Conservation (phyloP, 768 basidiomycete genomes). For the Phlegmacium glaucopus region DNA sequence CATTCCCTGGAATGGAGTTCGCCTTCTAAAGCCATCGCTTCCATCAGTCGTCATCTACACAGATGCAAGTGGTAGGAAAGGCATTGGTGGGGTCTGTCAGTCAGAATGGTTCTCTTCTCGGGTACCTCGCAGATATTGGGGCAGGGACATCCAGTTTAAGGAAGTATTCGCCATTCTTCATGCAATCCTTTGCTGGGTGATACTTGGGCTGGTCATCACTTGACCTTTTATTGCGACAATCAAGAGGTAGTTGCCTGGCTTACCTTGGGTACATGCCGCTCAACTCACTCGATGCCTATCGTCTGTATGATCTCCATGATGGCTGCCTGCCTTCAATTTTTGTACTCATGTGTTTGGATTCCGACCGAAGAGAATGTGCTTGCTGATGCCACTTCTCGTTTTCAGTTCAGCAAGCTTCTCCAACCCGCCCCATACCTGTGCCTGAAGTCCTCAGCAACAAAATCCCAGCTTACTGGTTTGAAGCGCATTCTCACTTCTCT, state of each 20-base stretch:
- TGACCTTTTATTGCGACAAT: conserved; percentile 28
- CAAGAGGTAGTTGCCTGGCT: conserved; percentile 18
- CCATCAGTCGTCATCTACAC: no score
- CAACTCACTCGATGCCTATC: conserved; percentile 9
- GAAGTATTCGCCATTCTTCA: conserved; percentile 29
- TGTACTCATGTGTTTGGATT: conserved; percentile 22
- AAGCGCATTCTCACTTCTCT: conserved; percentile 12
- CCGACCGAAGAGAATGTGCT: conserved; percentile 15
- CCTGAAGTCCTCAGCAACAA: conserved; percentile 10
- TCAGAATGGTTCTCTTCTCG: no score
- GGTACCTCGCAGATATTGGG: no score
- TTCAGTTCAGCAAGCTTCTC: conserved; percentile 22
- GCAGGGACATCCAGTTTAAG: conserved; percentile 36
- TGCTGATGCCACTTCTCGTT: conserved; percentile 27
- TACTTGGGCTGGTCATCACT: conserved; percentile 17
- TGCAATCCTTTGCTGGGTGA: conserved; percentile 26
- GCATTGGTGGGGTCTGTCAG: no score
- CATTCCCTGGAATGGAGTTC: no score
- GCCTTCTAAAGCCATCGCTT: no score
- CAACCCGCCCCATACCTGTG: conserved; percentile 19
- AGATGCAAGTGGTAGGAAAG: no score
- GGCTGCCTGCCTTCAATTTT: conserved; percentile 15
- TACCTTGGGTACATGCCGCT: conserved; percentile 4
- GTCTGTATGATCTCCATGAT: conserved; percentile 13
- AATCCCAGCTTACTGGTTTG: conserved; percentile 19